Conservation (phyloP, 305 asterid species). For the Coffea humblotiana region DNA sequence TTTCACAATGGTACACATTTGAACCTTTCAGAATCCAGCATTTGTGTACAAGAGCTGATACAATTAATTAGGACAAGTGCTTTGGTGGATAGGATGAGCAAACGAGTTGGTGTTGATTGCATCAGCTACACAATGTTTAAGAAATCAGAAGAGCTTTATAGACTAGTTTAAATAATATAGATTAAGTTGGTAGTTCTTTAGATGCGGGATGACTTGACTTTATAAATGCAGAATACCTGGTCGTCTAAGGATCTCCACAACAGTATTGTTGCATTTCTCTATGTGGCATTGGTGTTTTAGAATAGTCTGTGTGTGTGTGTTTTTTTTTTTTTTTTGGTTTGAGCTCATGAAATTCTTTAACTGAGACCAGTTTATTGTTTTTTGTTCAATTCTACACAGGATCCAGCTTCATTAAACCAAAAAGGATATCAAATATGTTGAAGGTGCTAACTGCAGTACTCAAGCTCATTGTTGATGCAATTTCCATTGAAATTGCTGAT, state of each 20-base stretch:
- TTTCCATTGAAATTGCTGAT: conserved; percentile 43
- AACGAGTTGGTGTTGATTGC: not conserved
- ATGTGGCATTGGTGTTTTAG: not conserved
- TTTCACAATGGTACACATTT: not conserved
- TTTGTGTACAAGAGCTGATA: not conserved
- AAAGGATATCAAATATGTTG: conserved; percentile 39
- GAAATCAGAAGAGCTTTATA: not conserved
- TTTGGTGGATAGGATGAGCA: not conserved
- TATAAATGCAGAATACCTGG: not conserved
- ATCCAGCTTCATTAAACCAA: conserved; percentile 27
- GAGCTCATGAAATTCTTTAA: not conserved
- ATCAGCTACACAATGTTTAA: not conserved
- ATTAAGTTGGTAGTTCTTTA: not conserved
- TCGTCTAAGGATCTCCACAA: not conserved
- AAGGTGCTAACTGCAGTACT: conserved; percentile 64
- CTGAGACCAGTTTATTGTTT: conserved; percentile 2
- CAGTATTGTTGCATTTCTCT: not conserved
- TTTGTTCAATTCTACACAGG: conserved; percentile 39
- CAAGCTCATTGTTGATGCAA: conserved; percentile 75
- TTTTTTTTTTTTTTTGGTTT: not conserved
- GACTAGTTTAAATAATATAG: not conserved
- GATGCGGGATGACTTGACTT: not conserved
- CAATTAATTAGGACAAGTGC: not conserved
- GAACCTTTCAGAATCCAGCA: not conserved
- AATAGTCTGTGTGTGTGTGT: not conserved